Evolutionary conservation across 345 rosid species (phyloP).

Genomic region (Arabis alpina): DNA sequence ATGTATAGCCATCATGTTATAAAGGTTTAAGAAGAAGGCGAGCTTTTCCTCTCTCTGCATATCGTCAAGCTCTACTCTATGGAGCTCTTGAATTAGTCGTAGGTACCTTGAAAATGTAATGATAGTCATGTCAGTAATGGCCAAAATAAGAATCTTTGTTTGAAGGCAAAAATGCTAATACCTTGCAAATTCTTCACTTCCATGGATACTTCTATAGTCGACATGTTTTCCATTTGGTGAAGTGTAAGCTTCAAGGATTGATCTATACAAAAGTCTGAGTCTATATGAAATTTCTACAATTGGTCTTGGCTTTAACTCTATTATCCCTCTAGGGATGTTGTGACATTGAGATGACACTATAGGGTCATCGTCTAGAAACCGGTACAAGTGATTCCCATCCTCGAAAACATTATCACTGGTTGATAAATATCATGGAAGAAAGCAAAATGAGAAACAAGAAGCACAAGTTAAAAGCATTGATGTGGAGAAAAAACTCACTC

Average conservation of each 20-base stretch:
- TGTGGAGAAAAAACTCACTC: slow-evolving; percentile 56
- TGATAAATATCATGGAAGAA: slow-evolving; percentile 24
- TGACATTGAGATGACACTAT: slow-evolving; percentile 73
- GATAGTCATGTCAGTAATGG: slow-evolving; percentile 1
- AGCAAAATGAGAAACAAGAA: slow-evolving; percentile 13
- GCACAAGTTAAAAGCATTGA: not conserved
- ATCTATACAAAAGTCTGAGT: slow-evolving; percentile 62
- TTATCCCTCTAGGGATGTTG: slow-evolving; percentile 83
- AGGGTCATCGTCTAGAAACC: slow-evolving; percentile 81
- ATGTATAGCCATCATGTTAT: slow-evolving; percentile 90
- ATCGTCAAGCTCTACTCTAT: slow-evolving; percentile 56
- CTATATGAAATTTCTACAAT: slow-evolving; percentile 69
- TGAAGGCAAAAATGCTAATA: slow-evolving; percentile 23
- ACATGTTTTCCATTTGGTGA: slow-evolving; percentile 78
- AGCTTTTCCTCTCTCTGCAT: slow-evolving; percentile 68
- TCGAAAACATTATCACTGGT: slow-evolving; percentile 81
- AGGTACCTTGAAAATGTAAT: slow-evolving; percentile 55
- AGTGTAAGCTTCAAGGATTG: slow-evolving; percentile 76
- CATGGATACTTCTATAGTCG: slow-evolving; percentile 87
- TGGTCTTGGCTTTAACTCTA: slow-evolving; percentile 73
- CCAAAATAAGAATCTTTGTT: not conserved
- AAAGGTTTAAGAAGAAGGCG: slow-evolving; percentile 82
- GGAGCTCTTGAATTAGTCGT: slow-evolving; percentile 74
- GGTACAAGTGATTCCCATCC: slow-evolving; percentile 82
- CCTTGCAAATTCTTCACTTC: slow-evolving; percentile 98